Percentiles rank a stretch among this genome's conserved stretches.
These are phyloP conservation scores for Brassica cretica DNA, from an alignment of 345 rosid genomes.

Conservation along the genomic window DNA sequence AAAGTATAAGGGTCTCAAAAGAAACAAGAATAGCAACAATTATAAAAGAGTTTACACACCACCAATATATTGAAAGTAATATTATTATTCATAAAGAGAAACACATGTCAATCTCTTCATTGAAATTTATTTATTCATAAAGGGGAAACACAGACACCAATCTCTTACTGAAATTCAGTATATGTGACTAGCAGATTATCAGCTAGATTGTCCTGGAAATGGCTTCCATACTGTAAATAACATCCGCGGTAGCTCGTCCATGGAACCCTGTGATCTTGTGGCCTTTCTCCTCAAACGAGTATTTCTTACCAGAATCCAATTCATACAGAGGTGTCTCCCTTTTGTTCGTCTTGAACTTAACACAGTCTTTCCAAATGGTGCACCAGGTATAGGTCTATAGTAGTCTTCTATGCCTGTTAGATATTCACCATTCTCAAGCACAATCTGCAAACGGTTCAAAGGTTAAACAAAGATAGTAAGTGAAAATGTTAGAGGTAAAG, in stretches of 20 bases:
- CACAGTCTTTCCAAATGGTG: background rate
- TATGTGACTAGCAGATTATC: too few species aligned
- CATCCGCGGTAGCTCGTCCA: background rate
- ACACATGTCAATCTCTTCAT: background rate
- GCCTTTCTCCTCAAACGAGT: background rate
- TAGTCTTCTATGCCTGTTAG: background rate
- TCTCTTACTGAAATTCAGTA: background rate
- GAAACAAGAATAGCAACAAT: too few species aligned
- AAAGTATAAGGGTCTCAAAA: too few species aligned
- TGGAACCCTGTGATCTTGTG: background rate
- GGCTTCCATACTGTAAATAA: background rate
- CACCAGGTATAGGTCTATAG: background rate
- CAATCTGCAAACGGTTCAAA: background rate
- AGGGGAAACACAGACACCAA: background rate
- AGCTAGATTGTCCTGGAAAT: background rate
- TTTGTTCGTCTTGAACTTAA: background rate
- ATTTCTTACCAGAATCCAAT: background rate
- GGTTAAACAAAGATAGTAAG: background rate
- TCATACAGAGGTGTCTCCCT: background rate
- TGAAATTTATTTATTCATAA: background rate
- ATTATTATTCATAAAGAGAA: too few species aligned
- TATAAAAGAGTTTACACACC: background rate
- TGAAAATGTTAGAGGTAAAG: background rate
- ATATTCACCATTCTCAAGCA: background rate
- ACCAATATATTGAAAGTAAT: background rate